A percentile compares a stretch with the other conserved stretches of the same genome.
These are phyloP conservation scores for Pyrenochaeta sp. DNA, from an alignment of 2,329 filamentous ascomycete genomes.

Conservation along the genomic window DNA sequence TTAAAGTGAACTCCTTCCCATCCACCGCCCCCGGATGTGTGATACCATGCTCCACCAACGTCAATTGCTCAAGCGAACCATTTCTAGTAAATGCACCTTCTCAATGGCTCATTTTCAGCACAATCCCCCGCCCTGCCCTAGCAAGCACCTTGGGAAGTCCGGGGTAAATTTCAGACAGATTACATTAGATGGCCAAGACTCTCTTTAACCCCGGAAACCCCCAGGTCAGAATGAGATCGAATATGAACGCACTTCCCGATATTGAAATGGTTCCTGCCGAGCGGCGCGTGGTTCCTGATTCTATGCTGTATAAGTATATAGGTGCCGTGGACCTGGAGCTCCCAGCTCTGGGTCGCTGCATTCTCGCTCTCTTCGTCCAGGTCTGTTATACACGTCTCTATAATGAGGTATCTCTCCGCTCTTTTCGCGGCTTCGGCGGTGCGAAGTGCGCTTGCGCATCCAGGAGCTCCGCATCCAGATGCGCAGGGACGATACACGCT, in stretches of 20 bases:
- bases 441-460: constrained; percentile 14
- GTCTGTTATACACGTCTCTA: not conserved
- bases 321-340: constrained; percentile 4
- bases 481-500: constrained; percentile 40
- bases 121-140: constrained; percentile 7
- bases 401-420: constrained; percentile 33
- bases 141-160: constrained; percentile 9
- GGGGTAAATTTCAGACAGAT: constrained; percentile 25
- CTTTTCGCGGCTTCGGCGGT: constrained; percentile 28
- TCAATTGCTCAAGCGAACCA: not conserved
- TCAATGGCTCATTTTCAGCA: not conserved
- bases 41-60: not conserved
- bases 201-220: constrained; percentile 18
- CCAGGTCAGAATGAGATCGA: constrained; percentile 12
- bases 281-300: not conserved
- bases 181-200: constrained; percentile 30
- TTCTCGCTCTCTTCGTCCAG: constrained; percentile 6
- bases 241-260: constrained; percentile 18
- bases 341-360: constrained; percentile 7
- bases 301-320: constrained; percentile 16
- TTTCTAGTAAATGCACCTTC: not conserved
- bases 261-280: constrained; percentile 13
- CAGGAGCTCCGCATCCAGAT: constrained; percentile 31
- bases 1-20: not conserved
- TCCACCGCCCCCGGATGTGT: not conserved